phyloP scores from a whole-genome alignment of 805 yeast genomes.

The Priceomyces haplophilus region DNA sequence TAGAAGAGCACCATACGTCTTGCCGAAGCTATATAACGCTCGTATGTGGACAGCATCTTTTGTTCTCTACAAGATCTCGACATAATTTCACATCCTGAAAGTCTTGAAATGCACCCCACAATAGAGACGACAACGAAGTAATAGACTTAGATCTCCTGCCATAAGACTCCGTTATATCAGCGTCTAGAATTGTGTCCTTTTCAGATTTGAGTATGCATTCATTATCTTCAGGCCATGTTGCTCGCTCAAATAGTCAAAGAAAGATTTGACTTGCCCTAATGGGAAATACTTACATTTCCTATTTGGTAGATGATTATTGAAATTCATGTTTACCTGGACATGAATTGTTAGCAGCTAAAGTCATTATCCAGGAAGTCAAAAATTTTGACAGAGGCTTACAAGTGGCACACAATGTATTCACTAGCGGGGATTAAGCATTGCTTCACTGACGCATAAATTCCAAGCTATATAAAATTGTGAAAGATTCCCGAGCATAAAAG shows the following conservation, averaged over 20 bases:
- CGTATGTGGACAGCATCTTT: too few relatives aligned
- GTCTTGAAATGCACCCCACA: too few relatives aligned
- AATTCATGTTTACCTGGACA: background rate
- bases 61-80: too few relatives aligned
- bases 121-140: too few relatives aligned
- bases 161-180: too few relatives aligned
- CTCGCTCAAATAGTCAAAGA: background rate
- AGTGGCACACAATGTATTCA: background rate
- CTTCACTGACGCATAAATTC: background rate
- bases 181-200: too few relatives aligned
- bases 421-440: background rate
- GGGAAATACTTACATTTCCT: conserved; percentile 1
- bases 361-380: conserved; percentile 1
- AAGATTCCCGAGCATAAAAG: background rate
- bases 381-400: background rate
- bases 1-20: too few relatives aligned
- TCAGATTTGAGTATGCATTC: too few relatives aligned
- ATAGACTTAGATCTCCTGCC: too few relatives aligned
- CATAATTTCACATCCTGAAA: too few relatives aligned
- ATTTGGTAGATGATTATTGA: background rate
- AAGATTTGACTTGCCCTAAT: background rate
- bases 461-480: background rate
- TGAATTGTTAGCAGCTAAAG: conserved; percentile 2
- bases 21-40: too few relatives aligned
- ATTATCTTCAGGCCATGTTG: background rate